phyloP scores from a whole-genome alignment of 2,329 filamentous ascomycete genomes.

The Cytospora paraplurivora region DNA sequence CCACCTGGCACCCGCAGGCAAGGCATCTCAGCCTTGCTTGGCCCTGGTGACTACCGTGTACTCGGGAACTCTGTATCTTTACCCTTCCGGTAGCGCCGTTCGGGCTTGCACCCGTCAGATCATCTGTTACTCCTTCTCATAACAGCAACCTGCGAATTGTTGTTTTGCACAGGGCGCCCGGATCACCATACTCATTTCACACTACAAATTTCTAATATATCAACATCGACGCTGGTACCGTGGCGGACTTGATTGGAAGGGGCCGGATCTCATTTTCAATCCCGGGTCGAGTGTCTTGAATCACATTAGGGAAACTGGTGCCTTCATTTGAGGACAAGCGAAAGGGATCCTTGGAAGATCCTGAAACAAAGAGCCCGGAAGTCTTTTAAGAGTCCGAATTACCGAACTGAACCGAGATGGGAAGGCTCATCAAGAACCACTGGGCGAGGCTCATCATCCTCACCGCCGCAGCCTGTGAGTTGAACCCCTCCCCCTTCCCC shows the following conservation, averaged over 20 bases:
- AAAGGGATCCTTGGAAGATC: conserved; percentile 31
- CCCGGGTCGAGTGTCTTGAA: conserved; percentile 25
- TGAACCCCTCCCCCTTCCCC: neutral
- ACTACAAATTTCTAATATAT: conserved; percentile 29
- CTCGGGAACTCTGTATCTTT: conserved; percentile 32
- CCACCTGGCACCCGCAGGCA: conserved; percentile 31
- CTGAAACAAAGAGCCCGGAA: conserved; percentile 26
- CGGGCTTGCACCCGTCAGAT: conserved; percentile 47
- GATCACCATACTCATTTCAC: conserved; percentile 47
- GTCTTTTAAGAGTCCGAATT: conserved; percentile 11
- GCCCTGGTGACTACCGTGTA: conserved; percentile 32
- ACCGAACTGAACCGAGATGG: conserved; percentile 62
- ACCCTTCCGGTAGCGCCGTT: conserved; percentile 47
- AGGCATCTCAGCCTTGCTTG: conserved; percentile 37
- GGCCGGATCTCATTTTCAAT: conserved; percentile 27
- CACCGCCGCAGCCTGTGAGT: conserved; percentile 75
- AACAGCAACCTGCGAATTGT: conserved; percentile 42
- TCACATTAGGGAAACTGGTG: conserved; percentile 9
- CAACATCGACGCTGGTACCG: conserved; percentile 26
- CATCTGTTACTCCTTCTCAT: conserved; percentile 56
- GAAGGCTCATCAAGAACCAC: conserved; percentile 99
- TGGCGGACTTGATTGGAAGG: conserved; percentile 28
- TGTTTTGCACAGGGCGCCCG: conserved; percentile 52
- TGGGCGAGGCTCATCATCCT: conserved; percentile 94
- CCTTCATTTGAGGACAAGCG: conserved; percentile 15